Evolutionary conservation across 2,329 filamentous ascomycete genomes (phyloP), one percentile per base, ranked within the genome.

Genomic region (Arachnomyces sp.): DNA sequence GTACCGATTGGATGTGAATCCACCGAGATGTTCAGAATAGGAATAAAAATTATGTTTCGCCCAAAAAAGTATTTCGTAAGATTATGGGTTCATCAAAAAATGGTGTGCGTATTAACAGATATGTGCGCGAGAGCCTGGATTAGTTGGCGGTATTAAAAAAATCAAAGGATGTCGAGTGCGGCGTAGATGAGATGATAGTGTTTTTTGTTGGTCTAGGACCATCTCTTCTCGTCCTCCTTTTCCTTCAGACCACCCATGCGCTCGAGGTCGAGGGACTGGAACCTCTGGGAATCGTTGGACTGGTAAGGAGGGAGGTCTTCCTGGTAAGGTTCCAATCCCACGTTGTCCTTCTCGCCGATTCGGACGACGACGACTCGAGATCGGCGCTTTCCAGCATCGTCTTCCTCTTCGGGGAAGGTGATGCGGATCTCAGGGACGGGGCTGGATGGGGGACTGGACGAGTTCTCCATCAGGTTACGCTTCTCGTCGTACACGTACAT

Each of bases 381-480:
- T 68, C 84, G 84, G 53, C 76, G 75, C 64, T 81, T 86, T 52
- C 90, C 90, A 40, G 68, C 57, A 36, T 77, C 70, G 51, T 87
- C 84, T 58, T 95, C 89, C 52, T 93, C 82, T 71, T 96, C 92
- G 12, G 92, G 92, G 71, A 98, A 96, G 28, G 92, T 96, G 64
- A 98, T 94, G 65, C 89, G 87, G 56, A 98, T 98, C 68, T 96
- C 85, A 14, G 92, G 92, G 18, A 96, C 85, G n/a, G 84, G 82
- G 34, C 82, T 85, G 53, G 82, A 71, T 15, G 89, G 84, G 12
- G 86, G 82, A 47, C 79, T 82, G 44, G 75, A 72, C 25, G 84
- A 83, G 64, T 84, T 84, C 49, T 80, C 74, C 50, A 90, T 78
- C 66, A 93, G 80, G 49, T 79, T 79, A 58, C 82, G 79, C 65